Evolutionary conservation across 768 basidiomycete genomes (phyloP).

Genomic region (Termitomyces sp.): DNA sequence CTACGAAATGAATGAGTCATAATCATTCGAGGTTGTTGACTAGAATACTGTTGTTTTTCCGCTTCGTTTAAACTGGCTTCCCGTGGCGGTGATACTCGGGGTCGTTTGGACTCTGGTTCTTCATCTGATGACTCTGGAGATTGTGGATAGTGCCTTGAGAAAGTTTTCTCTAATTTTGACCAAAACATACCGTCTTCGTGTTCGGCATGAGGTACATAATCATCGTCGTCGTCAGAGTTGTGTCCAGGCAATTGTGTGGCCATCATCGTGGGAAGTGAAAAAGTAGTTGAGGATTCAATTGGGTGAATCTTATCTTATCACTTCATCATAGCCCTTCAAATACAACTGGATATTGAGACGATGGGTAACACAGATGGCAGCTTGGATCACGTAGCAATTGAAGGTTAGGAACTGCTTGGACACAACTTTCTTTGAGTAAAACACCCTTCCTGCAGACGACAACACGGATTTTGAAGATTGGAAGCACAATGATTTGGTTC

Average conservation of each 20-base stretch:
- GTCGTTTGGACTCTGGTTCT: conserved; percentile 28
- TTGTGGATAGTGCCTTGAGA: conserved; percentile 12
- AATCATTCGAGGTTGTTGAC: neutral
- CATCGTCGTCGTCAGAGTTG: conserved; percentile 62
- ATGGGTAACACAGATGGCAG: neutral
- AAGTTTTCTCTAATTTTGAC: neutral
- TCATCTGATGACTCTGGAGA: conserved; percentile 35
- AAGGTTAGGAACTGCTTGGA: neutral
- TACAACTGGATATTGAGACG: neutral
- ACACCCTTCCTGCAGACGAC: neutral
- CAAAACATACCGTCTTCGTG: conserved; percentile 25
- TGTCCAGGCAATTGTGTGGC: conserved; percentile 1
- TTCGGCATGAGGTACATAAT: conserved; percentile 52
- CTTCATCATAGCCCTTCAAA: too few species aligned
- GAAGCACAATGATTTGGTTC: conserved; percentile 8
- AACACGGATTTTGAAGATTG: conserved; percentile 2
- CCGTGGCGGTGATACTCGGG: conserved; percentile 20
- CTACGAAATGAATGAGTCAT: conserved; percentile 27
- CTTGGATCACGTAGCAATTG: neutral
- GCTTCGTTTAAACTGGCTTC: conserved; percentile 27
- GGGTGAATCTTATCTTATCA: neutral
- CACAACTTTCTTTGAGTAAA: neutral
- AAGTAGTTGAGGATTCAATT: too few species aligned
- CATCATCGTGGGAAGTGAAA: conserved; percentile 12
- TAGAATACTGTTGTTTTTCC: conserved; percentile 38